phyloP scores from a whole-genome alignment of 768 basidiomycete species.

The Lyophyllum semitale region DNA sequence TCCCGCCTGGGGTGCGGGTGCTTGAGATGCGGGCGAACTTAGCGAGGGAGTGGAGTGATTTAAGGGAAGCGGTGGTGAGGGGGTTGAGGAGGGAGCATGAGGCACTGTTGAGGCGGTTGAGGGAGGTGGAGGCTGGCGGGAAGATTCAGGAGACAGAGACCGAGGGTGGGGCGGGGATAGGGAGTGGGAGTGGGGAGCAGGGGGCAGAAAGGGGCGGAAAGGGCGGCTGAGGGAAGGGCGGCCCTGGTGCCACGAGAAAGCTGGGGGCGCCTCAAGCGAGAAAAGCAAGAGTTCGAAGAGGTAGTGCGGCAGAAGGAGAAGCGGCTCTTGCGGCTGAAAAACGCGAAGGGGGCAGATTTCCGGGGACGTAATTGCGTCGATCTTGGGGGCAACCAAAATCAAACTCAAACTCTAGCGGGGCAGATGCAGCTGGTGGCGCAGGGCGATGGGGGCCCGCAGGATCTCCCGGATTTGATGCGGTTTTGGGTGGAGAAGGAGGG shows the following conservation, averaged over 20 bases:
- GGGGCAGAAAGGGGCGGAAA: conserved; percentile 5
- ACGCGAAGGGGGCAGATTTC: conserved; percentile 86
- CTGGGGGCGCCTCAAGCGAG: conserved; percentile 69
- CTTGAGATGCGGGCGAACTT: conserved; percentile 37
- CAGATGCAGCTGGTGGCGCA: conserved; percentile 76
- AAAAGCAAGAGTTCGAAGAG: conserved; percentile 69
- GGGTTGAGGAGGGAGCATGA: conserved; percentile 81
- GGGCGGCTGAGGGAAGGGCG: conserved; percentile 14
- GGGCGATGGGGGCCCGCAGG: conserved; percentile 75
- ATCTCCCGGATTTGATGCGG: conserved; percentile 71
- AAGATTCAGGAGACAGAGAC: too few relatives aligned
- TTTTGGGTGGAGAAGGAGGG: conserved; percentile 88
- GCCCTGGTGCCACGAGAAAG: conserved; percentile 77
- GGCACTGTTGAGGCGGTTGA: conserved; percentile 70
- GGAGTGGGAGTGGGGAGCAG: not conserved
- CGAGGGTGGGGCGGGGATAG: too few relatives aligned
- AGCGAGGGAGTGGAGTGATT: conserved; percentile 77
- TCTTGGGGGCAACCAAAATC: conserved; percentile 68
- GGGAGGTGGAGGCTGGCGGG: conserved; percentile 59
- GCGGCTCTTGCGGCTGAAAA: conserved; percentile 73
- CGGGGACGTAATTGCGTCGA: conserved; percentile 85
- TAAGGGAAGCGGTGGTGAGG: conserved; percentile 75
- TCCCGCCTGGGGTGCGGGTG: conserved; percentile 16
- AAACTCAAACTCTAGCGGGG: conserved; percentile 39
- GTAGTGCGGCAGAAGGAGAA: conserved; percentile 79